These are phyloP conservation scores for Alnus rubra DNA, from an alignment of 306 rosid genomes.

Conservation along the genomic window DNA sequence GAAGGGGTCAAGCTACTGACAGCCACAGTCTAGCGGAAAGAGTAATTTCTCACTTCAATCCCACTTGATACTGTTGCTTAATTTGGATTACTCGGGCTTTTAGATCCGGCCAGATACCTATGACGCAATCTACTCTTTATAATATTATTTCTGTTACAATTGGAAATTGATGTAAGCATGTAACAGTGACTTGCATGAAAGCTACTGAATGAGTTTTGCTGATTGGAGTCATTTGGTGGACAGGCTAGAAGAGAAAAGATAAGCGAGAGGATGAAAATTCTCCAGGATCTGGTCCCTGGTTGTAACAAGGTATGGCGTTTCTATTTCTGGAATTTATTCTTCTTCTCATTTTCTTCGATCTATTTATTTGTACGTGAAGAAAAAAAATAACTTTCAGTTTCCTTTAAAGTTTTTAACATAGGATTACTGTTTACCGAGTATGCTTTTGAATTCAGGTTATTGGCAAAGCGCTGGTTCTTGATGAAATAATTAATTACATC, in stretches of 20 bases:
- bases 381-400: background rate
- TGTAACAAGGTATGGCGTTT: conserved; percentile 76
- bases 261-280: conserved; percentile 91
- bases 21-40: conserved; percentile 96
- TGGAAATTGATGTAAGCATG: background rate
- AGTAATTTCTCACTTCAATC: conserved; percentile 42
- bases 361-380: background rate
- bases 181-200: conserved; percentile 20
- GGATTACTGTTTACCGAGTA: background rate
- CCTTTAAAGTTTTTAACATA: background rate
- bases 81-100: background rate
- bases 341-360: background rate
- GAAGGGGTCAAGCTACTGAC: conserved; percentile 97
- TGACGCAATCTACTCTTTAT: background rate
- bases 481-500: conserved; percentile 92
- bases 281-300: conserved; percentile 93
- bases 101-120: background rate
- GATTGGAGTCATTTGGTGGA: conserved; percentile 34
- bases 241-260: conserved; percentile 99
- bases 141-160: background rate
- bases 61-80: background rate
- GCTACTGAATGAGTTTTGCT: conserved; percentile 27
- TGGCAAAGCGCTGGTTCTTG: conserved; percentile 92
- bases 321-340: conserved; percentile 22
- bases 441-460: conserved; percentile 60